These are phyloP conservation scores for Sphaceloma murrayae DNA, from an alignment of 2,329 filamentous ascomycete genomes.

Conservation along the genomic window DNA sequence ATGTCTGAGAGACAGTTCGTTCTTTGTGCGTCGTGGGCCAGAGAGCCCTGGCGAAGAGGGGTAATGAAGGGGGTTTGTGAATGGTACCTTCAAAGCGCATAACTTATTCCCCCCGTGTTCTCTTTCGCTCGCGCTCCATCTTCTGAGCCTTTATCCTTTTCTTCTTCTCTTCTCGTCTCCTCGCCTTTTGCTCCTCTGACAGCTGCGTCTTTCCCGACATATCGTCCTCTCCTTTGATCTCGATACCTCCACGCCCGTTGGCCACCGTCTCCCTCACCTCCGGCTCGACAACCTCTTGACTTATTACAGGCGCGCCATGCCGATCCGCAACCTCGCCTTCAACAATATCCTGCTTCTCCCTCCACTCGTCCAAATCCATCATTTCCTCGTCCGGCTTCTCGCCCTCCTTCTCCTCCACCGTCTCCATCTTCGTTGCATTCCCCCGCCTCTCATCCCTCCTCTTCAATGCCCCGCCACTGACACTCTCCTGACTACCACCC, in stretches of 20 bases:
- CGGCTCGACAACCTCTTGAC: slow-evolving; percentile 26
- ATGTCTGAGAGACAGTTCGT: too few species aligned
- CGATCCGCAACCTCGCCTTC: slow-evolving; percentile 35
- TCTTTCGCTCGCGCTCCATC: slow-evolving; percentile 22
- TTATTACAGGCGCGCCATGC: slow-evolving; percentile 23
- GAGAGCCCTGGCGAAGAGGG: too few species aligned
- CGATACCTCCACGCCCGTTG: slow-evolving; percentile 19
- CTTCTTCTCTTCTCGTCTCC: slow-evolving; percentile 43
- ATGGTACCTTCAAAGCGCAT: too few species aligned
- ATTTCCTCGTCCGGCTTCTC: slow-evolving; percentile 21
- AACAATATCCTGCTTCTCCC: slow-evolving; percentile 36
- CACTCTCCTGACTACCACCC: slow-evolving; percentile 19
- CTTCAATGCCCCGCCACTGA: slow-evolving; percentile 9
- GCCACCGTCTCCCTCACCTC: slow-evolving; percentile 19
- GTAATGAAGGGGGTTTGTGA: too few species aligned
- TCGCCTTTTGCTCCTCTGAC: slow-evolving; percentile 21
- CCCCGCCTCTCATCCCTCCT: slow-evolving; percentile 15
- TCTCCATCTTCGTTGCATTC: slow-evolving; percentile 18
- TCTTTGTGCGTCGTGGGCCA: too few species aligned
- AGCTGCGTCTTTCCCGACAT: slow-evolving; percentile 19
- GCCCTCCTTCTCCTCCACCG: slow-evolving; percentile 21
- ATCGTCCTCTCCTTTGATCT: slow-evolving; percentile 15
- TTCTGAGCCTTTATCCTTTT: slow-evolving; percentile 40
- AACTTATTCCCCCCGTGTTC: too few species aligned
- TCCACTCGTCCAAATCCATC: slow-evolving; percentile 28